phyloP scores from a whole-genome alignment of 345 rosid species.

The Zanthoxylum bungeanum region DNA sequence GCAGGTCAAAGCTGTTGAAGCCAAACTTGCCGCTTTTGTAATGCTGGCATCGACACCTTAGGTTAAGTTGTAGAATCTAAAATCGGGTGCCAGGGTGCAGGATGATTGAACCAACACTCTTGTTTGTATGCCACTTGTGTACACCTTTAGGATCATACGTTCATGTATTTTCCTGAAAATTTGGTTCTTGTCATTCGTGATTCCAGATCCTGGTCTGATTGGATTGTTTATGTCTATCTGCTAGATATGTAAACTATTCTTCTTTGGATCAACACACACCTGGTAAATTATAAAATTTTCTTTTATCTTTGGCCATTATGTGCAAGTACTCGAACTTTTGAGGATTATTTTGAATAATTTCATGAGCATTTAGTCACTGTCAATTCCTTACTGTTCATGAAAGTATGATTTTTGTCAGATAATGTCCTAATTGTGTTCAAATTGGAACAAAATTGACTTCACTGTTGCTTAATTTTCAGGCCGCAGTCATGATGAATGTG shows the following conservation, averaged over 20 bases:
- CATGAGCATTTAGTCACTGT: no score
- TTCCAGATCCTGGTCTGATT: not conserved
- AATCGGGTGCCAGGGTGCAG: not conserved
- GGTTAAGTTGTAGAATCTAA: not conserved
- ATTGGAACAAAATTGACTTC: not conserved
- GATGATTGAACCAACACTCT: not conserved
- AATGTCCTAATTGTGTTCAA: not conserved
- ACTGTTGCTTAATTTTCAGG: not conserved
- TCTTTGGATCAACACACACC: not conserved
- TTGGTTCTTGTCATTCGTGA: not conserved
- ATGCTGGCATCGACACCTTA: not conserved
- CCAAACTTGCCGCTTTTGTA: not conserved
- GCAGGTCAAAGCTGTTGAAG: not conserved
- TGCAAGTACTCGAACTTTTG: not conserved
- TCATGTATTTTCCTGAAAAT: not conserved
- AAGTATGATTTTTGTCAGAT: not conserved
- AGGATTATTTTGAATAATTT: not conserved
- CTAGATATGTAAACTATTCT: not conserved
- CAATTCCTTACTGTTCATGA: no score
- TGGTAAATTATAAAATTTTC: not conserved
- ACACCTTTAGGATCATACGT: not conserved
- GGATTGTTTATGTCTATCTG: not conserved
- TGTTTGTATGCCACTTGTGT: not conserved
- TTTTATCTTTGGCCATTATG: not conserved
- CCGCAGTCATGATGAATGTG: not conserved